Conservation (phyloP, 768 basidiomycete species). For the Suillus sp. region DNA sequence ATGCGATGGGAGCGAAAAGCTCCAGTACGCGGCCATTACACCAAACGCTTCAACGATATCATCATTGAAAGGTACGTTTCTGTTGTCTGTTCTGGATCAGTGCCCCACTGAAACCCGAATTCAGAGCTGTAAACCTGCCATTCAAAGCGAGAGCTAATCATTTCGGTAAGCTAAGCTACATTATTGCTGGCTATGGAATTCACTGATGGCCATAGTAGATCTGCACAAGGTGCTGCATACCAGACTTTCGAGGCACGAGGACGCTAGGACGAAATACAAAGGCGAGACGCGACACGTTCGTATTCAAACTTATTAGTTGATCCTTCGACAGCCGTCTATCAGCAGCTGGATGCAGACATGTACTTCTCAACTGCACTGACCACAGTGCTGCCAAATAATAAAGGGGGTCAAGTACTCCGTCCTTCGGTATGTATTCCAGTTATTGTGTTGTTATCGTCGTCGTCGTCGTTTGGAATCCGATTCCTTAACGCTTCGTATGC, state of each 20-base stretch:
- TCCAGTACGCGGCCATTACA: too few relatives aligned
- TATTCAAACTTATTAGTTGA: background rate
- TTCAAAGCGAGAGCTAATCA: conserved; percentile 53
- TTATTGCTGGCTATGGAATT: background rate
- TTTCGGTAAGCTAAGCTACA: conserved; percentile 38
- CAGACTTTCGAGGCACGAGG: conserved; percentile 33
- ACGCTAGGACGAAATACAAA: conserved; percentile 28
- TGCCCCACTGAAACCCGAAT: background rate
- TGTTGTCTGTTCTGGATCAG: too few relatives aligned
- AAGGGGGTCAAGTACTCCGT: conserved; percentile 47
- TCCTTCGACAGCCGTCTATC: conserved; percentile 48
- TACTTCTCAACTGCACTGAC: conserved; percentile 72
- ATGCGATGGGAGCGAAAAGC: too few relatives aligned
- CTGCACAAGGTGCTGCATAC: conserved; percentile 45
- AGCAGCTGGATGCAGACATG: conserved; percentile 52
- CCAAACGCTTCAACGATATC: too few relatives aligned
- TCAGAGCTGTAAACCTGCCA: conserved; percentile 44
- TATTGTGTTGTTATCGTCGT: too few relatives aligned
- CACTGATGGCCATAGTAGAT: conserved; percentile 34
- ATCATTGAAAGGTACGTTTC: too few relatives aligned
- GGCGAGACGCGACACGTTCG: conserved; percentile 22
- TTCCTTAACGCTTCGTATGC: background rate
- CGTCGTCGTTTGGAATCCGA: background rate
- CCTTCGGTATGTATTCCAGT: conserved; percentile 40
- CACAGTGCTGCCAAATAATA: conserved; percentile 49